Evolutionary conservation across 2,329 filamentous ascomycete species (phyloP), one percentile per base, ranked within the genome.

Genomic region (Coniochaeta prunicola): DNA sequence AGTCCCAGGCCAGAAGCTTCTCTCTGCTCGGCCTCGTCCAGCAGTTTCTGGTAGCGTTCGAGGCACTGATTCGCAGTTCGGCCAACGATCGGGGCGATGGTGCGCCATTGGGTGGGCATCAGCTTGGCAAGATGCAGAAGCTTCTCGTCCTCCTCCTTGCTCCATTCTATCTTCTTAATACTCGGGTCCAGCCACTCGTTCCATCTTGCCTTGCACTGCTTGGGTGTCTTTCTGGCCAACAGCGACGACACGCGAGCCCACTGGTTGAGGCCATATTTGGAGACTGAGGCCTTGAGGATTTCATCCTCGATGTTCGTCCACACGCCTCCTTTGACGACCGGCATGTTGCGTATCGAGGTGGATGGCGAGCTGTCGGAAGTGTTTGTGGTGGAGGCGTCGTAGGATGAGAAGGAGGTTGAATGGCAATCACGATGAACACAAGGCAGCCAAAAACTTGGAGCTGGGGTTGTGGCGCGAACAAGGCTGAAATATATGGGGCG

Each of bases 201-300:
- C 94, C 94, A 99, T 77, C 94, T 84, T 61, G 94, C 93, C 78
- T 99, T 99, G 85, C 94, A 99, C 78, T 99, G 94, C 78, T 99
- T 99, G 57, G 94, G 88, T 33, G 94, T 97, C 76, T 99, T 99
- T 70, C 96, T 91, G 71, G 93, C 93, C 65, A 99, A 87, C 64
- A 99, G 85, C 60, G 94, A 97, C 59, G 94, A 97, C 64, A 97
- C 94, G 74, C 94, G 93, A 71, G 94, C 93, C 94, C 94, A 99
- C 77, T 99, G 94, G 71, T 96, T 94, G 62, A 96, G 82, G 56
- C 92, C 92, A 80, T 96, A 96, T 74, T 96, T 96, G 66, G 90
- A 94, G 64, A 96, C 91, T 60, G 90, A 89, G 59, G 92, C 92
- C 77, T 97, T 97, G 76, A 99, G 89, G 69, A 97, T 96, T 76